A percentile compares a stretch with the other conserved stretches of the same genome.
Conservation (phyloP, 768 basidiomycete genomes). For the Boletus insuetus region DNA sequence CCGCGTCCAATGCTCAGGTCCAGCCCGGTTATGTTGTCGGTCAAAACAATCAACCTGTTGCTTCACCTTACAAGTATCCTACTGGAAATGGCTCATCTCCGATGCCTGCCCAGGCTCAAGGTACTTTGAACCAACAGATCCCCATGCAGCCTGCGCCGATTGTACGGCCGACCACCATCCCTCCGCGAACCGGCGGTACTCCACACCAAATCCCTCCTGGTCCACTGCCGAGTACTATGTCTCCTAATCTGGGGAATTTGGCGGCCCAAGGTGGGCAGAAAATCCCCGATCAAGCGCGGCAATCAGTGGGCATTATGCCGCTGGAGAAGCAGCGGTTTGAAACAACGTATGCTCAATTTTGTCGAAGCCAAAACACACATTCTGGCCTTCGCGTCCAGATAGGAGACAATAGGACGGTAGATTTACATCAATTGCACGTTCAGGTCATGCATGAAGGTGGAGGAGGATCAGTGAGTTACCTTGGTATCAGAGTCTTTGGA, state of each 20-base stretch:
- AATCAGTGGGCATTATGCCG: slow-evolving; percentile 27
- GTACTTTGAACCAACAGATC: slow-evolving; percentile 26
- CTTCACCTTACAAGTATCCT: slow-evolving; percentile 21
- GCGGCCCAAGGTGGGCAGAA: slow-evolving; percentile 21
- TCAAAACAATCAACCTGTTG: slow-evolving; percentile 14
- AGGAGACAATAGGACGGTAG: slow-evolving; percentile 55
- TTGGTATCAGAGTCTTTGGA: background rate
- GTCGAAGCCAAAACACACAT: slow-evolving; percentile 39
- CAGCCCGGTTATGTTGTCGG: slow-evolving; percentile 20
- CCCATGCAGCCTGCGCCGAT: slow-evolving; percentile 33
- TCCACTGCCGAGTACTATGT: slow-evolving; percentile 32
- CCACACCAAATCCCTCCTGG: slow-evolving; percentile 35
- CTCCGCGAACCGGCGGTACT: slow-evolving; percentile 39
- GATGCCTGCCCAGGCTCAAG: slow-evolving; percentile 20
- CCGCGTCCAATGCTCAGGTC: slow-evolving; percentile 11
- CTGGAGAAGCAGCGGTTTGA: slow-evolving; percentile 56
- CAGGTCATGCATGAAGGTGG: slow-evolving; percentile 62
- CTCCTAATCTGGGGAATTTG: slow-evolving; percentile 34
- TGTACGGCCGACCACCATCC: slow-evolving; percentile 29
- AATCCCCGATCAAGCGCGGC: slow-evolving; percentile 17
- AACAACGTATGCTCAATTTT: slow-evolving; percentile 46
- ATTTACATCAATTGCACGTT: slow-evolving; percentile 56
- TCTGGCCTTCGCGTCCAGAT: slow-evolving; percentile 41
- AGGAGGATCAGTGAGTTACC: slow-evolving; percentile 38
- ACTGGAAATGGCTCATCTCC: slow-evolving; percentile 15